phyloP scores from a whole-genome alignment of 108 stramenopile genomes.

The Cylindrotheca fusiformis region DNA sequence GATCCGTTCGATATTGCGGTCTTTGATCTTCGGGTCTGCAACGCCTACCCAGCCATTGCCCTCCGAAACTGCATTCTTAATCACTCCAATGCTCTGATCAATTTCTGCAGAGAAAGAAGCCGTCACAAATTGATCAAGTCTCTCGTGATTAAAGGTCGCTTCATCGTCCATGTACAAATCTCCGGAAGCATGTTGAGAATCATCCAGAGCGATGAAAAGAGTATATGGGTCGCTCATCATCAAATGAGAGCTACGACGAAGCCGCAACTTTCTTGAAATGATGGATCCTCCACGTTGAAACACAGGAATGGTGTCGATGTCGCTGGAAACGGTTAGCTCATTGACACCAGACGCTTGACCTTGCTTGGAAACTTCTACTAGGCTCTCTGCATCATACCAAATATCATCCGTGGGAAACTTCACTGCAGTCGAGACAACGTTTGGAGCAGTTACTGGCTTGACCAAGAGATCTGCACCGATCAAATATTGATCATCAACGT shows the following conservation, averaged over 20 bases:
- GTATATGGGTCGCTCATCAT: conserved; percentile 98
- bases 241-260: conserved; percentile 83
- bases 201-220: conserved; percentile 89
- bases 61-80: conserved; percentile 45
- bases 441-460: conserved; percentile 91
- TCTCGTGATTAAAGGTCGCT: conserved; percentile 79
- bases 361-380: conserved; percentile 41
- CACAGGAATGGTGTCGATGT: conserved; percentile 89
- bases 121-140: conserved; percentile 53
- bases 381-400: conserved; percentile 90
- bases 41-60: conserved; percentile 43
- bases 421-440: conserved; percentile 67
- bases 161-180: conserved; percentile 96
- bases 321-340: conserved; percentile 57
- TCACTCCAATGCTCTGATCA: conserved; percentile 12
- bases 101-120: conserved; percentile 61
- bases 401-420: conserved; percentile 72
- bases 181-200: conserved; percentile 63
- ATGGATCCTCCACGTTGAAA: conserved; percentile 91
- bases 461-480: conserved; percentile 96
- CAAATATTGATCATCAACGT: conserved; percentile 88
- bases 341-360: conserved; percentile 36
- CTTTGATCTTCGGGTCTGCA: conserved; percentile 22
- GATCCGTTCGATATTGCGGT: conserved; percentile 72
- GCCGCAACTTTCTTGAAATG: conserved; percentile 89